A percentile compares a stretch with the other conserved stretches of the same genome.
Conservation (phyloP, 2,329 filamentous ascomycete genomes). For the Penicillium sp. region DNA sequence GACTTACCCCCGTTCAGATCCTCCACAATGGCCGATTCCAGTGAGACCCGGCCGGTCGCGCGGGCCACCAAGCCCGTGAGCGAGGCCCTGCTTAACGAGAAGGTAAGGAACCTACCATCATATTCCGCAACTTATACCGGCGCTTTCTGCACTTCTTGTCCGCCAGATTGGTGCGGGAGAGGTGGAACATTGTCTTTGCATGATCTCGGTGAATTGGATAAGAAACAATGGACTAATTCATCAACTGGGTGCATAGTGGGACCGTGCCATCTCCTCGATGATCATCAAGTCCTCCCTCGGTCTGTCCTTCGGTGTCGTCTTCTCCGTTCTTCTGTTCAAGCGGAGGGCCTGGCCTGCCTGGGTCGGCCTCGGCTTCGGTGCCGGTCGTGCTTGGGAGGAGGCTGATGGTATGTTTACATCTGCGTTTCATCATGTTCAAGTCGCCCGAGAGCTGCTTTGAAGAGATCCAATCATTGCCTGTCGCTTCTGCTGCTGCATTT, state of each 20-base stretch:
- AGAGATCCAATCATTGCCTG: not conserved
- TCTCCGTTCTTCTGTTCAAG: constrained; percentile 98
- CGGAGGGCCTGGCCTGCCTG: constrained; percentile 97
- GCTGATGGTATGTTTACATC: constrained; percentile 71
- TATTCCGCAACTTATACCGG: not conserved
- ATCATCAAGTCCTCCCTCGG: constrained; percentile 96
- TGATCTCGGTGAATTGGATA: not conserved
- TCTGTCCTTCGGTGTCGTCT: constrained; percentile 95
- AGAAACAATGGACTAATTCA: constrained; percentile 20
- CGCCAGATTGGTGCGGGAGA: not conserved
- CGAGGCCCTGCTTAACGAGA: constrained; percentile 97
- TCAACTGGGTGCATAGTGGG: constrained; percentile 68
- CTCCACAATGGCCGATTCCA: constrained; percentile 58
- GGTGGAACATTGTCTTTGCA: too few relatives aligned
- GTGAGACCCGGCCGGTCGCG: constrained; percentile 60
- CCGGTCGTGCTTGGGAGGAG: constrained; percentile 96
- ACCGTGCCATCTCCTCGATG: constrained; percentile 95
- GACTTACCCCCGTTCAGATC: constrained; percentile 22
- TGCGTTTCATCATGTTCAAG: constrained; percentile 1
- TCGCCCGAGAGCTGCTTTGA: not conserved
- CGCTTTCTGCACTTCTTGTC: not conserved
- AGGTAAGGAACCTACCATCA: constrained; percentile 62
- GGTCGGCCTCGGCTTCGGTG: constrained; percentile 90
- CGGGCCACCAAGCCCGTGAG: constrained; percentile 79
- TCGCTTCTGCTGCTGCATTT: not conserved